A percentile compares a stretch with the other conserved stretches of the same genome.
phyloP scores from a whole-genome alignment of 1,284 basidiomycete species.

The Blastosporella zonata region DNA sequence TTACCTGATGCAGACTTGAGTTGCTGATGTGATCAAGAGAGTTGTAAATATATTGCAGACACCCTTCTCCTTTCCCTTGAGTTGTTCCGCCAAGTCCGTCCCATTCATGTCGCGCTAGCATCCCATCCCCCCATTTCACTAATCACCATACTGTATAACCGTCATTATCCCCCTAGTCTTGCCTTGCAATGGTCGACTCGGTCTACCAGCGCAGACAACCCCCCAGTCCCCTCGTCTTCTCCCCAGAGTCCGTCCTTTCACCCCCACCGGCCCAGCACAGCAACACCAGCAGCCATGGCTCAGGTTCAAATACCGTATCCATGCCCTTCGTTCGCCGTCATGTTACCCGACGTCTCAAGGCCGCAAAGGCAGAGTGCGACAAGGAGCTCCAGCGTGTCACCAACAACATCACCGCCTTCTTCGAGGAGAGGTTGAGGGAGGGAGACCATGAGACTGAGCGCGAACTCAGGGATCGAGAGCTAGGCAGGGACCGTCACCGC shows the following conservation, averaged over 20 bases:
- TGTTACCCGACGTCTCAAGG: conserved; percentile 89
- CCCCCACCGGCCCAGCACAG: conserved; percentile 42
- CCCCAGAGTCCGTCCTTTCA: conserved; percentile 60
- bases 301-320: conserved; percentile 70
- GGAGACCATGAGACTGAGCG: conserved; percentile 68
- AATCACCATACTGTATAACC: conserved; percentile 19
- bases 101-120: conserved; percentile 37
- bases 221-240: conserved; percentile 74
- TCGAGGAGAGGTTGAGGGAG: conserved; percentile 84
- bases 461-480: conserved; percentile 55
- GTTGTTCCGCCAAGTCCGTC: conserved; percentile 19
- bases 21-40: conserved; percentile 23
- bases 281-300: conserved; percentile 42
- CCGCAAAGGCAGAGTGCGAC: conserved; percentile 95
- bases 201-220: conserved; percentile 60
- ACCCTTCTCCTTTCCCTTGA: conserved; percentile 15
- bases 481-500: conserved; percentile 44
- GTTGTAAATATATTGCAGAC: conserved; percentile 13
- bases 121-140: conserved; percentile 16
- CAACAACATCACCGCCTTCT: conserved; percentile 89
- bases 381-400: conserved; percentile 91
- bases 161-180: conserved; percentile 16
- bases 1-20: conserved; percentile 16
- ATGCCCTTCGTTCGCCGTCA: conserved; percentile 93
- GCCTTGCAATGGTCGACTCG: conserved; percentile 37